These are phyloP conservation scores for Exophiala bonariae DNA, from an alignment of 2,329 filamentous ascomycete genomes.

Conservation along the genomic window DNA sequence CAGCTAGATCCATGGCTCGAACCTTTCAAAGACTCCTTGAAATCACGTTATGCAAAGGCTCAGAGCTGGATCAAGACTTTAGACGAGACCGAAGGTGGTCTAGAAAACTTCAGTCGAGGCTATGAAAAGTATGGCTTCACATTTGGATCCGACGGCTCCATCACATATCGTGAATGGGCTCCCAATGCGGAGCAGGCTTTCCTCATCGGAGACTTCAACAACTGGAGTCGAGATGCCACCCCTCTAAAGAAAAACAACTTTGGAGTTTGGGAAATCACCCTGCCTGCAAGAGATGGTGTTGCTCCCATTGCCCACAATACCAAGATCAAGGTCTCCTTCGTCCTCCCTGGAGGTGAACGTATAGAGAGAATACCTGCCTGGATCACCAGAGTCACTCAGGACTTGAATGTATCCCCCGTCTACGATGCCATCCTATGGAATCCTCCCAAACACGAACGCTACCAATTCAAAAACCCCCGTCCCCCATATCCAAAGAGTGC, in stretches of 20 bases:
- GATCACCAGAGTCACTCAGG: constrained; percentile 97
- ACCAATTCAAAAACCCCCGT: constrained; percentile 78
- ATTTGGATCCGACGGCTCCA: constrained; percentile 76
- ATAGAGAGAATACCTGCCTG: constrained; percentile 90
- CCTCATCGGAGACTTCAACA: constrained; percentile 93
- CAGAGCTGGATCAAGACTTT: constrained; percentile 86
- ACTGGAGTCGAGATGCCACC: constrained; percentile 80
- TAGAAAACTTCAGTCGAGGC: constrained; percentile 89
- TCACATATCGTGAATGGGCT: constrained; percentile 94
- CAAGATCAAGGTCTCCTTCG: constrained; percentile 93
- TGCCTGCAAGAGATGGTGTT: constrained; percentile 72
- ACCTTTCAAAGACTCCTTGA: constrained; percentile 77
- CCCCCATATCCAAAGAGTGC: constrained; percentile 81
- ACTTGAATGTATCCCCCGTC: constrained; percentile 81
- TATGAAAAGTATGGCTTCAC: constrained; percentile 85
- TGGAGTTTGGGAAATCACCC: constrained; percentile 80
- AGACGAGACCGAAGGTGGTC: constrained; percentile 77
- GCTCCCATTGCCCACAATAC: constrained; percentile 87
- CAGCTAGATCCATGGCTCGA: constrained; percentile 85
- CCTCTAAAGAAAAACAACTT: constrained; percentile 84
- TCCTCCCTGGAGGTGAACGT: constrained; percentile 73
- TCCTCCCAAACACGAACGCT: constrained; percentile 72
- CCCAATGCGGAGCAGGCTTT: constrained; percentile 83
- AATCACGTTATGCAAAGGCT: constrained; percentile 73
- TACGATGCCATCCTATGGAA: constrained; percentile 99